Base-by-base conservation (phyloP, 108 stramenopile species). In the Stephanodiscus minutulus region DNA sequence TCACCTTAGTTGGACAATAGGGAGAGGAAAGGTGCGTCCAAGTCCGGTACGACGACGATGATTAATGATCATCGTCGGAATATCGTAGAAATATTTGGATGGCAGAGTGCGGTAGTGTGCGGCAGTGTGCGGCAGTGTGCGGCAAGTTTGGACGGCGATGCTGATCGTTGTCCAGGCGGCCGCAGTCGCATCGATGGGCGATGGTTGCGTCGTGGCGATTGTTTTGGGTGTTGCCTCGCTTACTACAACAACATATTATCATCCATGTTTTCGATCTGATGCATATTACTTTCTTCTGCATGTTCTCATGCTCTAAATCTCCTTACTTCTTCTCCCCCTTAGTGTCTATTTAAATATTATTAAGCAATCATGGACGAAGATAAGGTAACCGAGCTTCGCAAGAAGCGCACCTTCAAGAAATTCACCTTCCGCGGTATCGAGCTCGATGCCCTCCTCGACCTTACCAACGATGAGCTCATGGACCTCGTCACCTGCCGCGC, bases 361-460 rank as follows among this genome's bases (percentile, higher is more conserved):
- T 18, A 39, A 31, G 33, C 48, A 31, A 91, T 52, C 67, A 94
- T 99, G 97, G 95, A 97, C 84, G 96, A 85, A 56, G 97, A 97
- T 68, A 88, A 96, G 81, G 93, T 97, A 81, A 95, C 97, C 84
- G 99, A 97, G 81, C 87, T 98, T 53, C 97, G 98, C 64, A 99
- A 99, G 96, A 98, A 98, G 96, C 97, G 99, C 82, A 89, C 95
- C 74, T 99, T 99, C 96, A 94, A 97, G 74, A 99, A 99, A 83
- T 99, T 99, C 77, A 96, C 96, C 74, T 99, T 90, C 91, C 93
- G 97, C 64, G 99, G 99, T 59, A 91, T 98, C 63, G 98, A 98
- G 70, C 89, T 99, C 50, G 99, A 99, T 59, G 89, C 93, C 75
- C 91, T 99, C 52, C 85, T 99, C 54, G 97, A 99, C 86, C 89